phyloP scores from a whole-genome alignment of 2,329 filamentous ascomycete species.

The Fusarium compactum region DNA sequence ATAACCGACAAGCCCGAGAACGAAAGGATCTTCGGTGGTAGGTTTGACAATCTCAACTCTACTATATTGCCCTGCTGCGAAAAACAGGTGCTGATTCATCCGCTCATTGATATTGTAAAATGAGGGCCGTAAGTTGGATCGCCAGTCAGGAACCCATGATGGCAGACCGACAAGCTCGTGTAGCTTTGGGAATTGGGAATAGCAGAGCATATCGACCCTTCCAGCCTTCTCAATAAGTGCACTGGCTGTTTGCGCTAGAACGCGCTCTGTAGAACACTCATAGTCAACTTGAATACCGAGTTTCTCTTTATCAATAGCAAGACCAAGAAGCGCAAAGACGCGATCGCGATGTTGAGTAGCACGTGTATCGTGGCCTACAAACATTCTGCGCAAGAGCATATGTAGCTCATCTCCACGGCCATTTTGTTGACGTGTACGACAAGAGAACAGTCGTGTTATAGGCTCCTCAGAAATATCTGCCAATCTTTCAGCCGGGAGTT shows the following conservation, averaged over 20 bases:
- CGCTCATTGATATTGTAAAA: not conserved
- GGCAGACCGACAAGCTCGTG: not conserved
- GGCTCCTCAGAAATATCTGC: not conserved
- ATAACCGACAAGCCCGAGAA: not conserved
- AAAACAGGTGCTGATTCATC: fast-evolving
- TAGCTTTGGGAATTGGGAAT: not conserved
- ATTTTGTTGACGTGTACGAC: not conserved
- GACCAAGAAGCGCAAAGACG: constrained; percentile 1
- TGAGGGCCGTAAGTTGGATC: fast-evolving
- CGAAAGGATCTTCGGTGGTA: fast-evolving
- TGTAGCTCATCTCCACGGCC: not conserved
- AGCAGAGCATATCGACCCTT: fast-evolving
- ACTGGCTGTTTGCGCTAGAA: not conserved
- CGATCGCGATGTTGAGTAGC: constrained; percentile 3
- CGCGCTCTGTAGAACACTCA: not conserved
- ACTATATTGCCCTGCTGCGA: fast-evolving
- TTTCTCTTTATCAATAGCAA: fast-evolving
- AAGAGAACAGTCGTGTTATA: not conserved
- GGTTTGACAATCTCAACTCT: fast-evolving
- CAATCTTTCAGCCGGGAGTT: not conserved
- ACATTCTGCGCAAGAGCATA: not conserved
- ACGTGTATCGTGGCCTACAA: not conserved
- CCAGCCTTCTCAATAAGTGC: not conserved
- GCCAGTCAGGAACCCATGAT: constrained; percentile 10
- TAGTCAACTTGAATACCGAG: not conserved